phyloP scores from a whole-genome alignment of 257 asterid species.

The Scutellaria galericulata region DNA sequence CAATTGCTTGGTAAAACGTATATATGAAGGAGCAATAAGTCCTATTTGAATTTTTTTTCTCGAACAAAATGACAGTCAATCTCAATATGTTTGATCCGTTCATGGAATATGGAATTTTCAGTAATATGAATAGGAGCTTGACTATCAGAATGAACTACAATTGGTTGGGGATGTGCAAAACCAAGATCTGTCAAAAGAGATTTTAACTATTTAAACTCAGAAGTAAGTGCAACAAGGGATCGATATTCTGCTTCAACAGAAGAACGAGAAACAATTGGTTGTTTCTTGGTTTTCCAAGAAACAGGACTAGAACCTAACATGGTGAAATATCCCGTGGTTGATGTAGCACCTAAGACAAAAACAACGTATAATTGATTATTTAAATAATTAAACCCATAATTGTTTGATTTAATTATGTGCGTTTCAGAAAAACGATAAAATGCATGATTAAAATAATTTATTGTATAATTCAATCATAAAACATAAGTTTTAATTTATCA shows the following conservation, averaged over 20 bases:
- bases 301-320: neutral
- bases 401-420: too few species aligned
- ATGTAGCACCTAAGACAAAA: neutral
- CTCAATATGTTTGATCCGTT: neutral
- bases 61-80: neutral
- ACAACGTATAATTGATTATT: too few species aligned
- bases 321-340: too few species aligned
- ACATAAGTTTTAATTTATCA: too few species aligned
- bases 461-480: too few species aligned
- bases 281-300: neutral
- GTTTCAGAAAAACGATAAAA: too few species aligned
- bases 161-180: neutral
- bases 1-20: too few species aligned
- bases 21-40: too few species aligned
- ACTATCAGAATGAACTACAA: neutral
- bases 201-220: neutral
- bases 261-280: neutral
- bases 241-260: too few species aligned
- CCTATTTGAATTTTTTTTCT: neutral
- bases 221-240: neutral
- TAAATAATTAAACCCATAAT: too few species aligned
- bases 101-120: neutral
- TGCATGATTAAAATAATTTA: too few species aligned
- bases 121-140: neutral
- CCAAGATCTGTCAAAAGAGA: neutral